phyloP scores from a whole-genome alignment of 345 rosid species.

The Syzygium aromaticum region DNA sequence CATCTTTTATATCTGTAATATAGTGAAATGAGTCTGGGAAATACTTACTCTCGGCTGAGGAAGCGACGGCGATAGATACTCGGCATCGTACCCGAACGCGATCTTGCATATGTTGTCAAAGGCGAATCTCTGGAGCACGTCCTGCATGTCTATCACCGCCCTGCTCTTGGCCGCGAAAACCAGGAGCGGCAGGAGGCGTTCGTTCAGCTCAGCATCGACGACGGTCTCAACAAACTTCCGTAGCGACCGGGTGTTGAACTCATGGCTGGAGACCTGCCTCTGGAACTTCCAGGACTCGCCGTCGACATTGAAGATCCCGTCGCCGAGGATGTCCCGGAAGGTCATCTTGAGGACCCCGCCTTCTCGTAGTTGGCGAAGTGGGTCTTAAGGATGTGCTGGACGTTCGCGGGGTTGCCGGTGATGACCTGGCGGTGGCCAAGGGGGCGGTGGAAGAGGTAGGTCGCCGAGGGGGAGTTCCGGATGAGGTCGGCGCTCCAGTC shows the following conservation, averaged over 20 bases:
- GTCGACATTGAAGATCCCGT: constrained; percentile 48
- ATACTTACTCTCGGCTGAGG: constrained; percentile 13
- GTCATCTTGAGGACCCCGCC: constrained; percentile 28
- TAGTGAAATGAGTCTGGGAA: constrained; percentile 32
- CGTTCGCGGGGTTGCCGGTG: constrained; percentile 44
- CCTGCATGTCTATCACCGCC: constrained; percentile 27
- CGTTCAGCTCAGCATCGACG: neutral
- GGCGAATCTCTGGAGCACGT: constrained; percentile 31
- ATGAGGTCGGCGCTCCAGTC: constrained; percentile 40
- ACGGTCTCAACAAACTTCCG: constrained; percentile 1
- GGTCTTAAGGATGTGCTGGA: constrained; percentile 43
- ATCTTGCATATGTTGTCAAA: constrained; percentile 29
- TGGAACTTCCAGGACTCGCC: constrained; percentile 34
- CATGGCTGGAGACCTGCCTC: constrained; percentile 24
- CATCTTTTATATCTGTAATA: constrained; percentile 18
- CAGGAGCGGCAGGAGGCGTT: neutral
- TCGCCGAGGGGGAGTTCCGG: constrained; percentile 31
- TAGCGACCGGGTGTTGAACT: constrained; percentile 17
- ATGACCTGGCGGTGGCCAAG: constrained; percentile 14
- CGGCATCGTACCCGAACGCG: constrained; percentile 32
- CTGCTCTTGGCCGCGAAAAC: neutral
- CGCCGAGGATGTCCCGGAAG: constrained; percentile 36
- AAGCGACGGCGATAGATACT: constrained; percentile 17
- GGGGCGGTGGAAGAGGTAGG: constrained; percentile 20
- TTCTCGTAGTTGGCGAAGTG: constrained; percentile 46